A percentile compares a stretch with the other conserved stretches of the same genome.
phyloP scores from a whole-genome alignment of 345 rosid species.

The Passiflora organensis region DNA sequence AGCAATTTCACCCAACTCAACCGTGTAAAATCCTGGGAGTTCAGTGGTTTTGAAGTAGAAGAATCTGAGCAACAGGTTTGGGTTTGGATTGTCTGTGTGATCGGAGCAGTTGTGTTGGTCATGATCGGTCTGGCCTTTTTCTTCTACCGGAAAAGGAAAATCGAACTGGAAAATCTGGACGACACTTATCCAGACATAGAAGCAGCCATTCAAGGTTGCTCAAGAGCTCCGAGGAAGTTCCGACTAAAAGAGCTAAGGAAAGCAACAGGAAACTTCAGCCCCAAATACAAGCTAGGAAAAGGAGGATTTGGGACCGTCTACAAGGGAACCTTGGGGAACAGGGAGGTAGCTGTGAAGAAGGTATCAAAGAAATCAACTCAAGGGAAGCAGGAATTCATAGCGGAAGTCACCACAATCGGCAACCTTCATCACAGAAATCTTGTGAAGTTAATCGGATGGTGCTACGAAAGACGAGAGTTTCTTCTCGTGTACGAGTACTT shows the following conservation, averaged over 20 bases:
- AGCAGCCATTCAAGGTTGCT: constrained; percentile 37
- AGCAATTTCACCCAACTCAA: constrained; percentile 22
- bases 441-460: constrained; percentile 78
- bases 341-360: constrained; percentile 63
- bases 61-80: constrained; percentile 4
- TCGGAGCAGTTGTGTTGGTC: constrained; percentile 7
- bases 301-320: constrained; percentile 83
- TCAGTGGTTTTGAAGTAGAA: constrained; percentile 28
- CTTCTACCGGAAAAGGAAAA: constrained; percentile 30
- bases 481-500: constrained; percentile 70
- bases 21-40: constrained; percentile 60
- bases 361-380: constrained; percentile 57
- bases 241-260: constrained; percentile 41
- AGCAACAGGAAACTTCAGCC: constrained; percentile 51
- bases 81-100: constrained; percentile 30
- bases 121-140: constrained; percentile 6
- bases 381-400: constrained; percentile 74
- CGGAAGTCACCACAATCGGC: constrained; percentile 75
- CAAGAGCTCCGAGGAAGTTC: constrained; percentile 54
- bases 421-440: constrained; percentile 59
- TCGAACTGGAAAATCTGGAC: constrained; percentile 17
- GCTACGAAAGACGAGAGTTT: constrained; percentile 46
- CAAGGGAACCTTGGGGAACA: constrained; percentile 43
- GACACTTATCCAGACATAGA: constrained; percentile 42
- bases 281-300: constrained; percentile 54